These are phyloP conservation scores for Henckelia pumila DNA, from an alignment of 257 asterid species.

Conservation along the genomic window DNA sequence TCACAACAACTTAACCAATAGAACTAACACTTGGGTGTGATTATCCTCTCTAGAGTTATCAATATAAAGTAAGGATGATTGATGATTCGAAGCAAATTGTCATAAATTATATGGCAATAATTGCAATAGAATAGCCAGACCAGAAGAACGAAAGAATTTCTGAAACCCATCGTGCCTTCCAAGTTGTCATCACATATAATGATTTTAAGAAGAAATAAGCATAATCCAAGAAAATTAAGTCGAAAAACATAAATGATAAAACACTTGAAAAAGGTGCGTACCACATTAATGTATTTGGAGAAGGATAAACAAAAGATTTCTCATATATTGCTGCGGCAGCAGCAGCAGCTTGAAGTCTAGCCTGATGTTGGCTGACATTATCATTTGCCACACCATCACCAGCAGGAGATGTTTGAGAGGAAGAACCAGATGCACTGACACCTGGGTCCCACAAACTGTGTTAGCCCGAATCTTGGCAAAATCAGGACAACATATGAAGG, in stretches of 20 bases:
- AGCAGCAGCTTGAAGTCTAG: conserved; percentile 86
- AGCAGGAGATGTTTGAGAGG: conserved; percentile 47
- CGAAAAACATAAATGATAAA: neutral
- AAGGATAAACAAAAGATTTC: conserved; percentile 92
- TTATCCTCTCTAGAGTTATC: neutral
- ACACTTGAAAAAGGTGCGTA: conserved; percentile 29
- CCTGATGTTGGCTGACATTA: conserved; percentile 59
- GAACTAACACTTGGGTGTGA: neutral
- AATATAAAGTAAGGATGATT: neutral
- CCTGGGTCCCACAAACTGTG: conserved; percentile 3
- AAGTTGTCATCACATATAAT: conserved; percentile 4
- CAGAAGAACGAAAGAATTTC: neutral
- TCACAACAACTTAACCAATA: neutral
- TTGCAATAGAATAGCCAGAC: neutral
- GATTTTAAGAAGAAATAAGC: neutral
- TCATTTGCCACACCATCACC: conserved; percentile 39
- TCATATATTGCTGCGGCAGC: conserved; percentile 75
- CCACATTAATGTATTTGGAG: conserved; percentile 54
- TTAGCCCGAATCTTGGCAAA: conserved; percentile 1
- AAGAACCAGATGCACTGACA: conserved; percentile 41
- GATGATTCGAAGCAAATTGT: neutral
- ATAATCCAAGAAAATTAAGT: conserved; percentile 17
- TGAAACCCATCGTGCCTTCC: neutral
- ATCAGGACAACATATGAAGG: conserved; percentile 4
- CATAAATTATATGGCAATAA: neutral